These are phyloP conservation scores for Phytopythium vexans DNA, from an alignment of 352 stramenopile genomes.

Conservation along the genomic window DNA sequence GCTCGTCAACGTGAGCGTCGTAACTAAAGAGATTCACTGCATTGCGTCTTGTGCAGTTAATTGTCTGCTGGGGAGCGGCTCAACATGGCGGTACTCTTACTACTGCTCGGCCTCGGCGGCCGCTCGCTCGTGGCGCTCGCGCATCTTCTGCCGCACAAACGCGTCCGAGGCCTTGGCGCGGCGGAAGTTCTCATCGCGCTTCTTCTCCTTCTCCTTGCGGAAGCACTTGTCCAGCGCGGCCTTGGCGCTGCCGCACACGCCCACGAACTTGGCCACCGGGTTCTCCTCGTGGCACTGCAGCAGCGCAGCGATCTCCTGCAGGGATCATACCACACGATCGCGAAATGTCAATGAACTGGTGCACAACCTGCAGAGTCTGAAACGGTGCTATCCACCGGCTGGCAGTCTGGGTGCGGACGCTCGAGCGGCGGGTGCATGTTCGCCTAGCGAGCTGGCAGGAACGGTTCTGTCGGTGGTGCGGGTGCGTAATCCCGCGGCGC, in stretches of 20 bases:
- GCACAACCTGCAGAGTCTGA: background rate
- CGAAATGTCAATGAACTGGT: background rate
- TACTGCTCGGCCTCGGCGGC: slow-evolving; percentile 17
- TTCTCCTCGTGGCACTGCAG: slow-evolving; percentile 73
- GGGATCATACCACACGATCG: background rate
- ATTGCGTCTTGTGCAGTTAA: too few relatives aligned
- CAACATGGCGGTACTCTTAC: too few relatives aligned
- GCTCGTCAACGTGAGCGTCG: too few relatives aligned
- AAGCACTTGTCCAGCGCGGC: slow-evolving; percentile 79
- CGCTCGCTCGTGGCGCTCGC: slow-evolving; percentile 54
- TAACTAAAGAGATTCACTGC: too few relatives aligned
- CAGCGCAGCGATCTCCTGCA: slow-evolving; percentile 68
- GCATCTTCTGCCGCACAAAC: slow-evolving; percentile 76
- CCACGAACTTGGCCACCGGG: slow-evolving; percentile 75
- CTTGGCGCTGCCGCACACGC: slow-evolving; percentile 69
- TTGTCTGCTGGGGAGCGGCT: too few relatives aligned
- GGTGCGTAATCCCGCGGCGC: slow-evolving; percentile 2
- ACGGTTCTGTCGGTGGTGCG: background rate
- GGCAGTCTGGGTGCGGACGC: slow-evolving; percentile 76
- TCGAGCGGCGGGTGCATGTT: slow-evolving; percentile 80
- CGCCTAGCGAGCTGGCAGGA: background rate
- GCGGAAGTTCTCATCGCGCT: slow-evolving; percentile 61
- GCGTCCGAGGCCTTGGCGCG: slow-evolving; percentile 62
- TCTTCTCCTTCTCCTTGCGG: slow-evolving; percentile 59
- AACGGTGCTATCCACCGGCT: slow-evolving; percentile 39